Evolutionary conservation across 2,329 filamentous ascomycete species (phyloP), one percentile per base, ranked within the genome.

Genomic region (Phialophora tarda): DNA sequence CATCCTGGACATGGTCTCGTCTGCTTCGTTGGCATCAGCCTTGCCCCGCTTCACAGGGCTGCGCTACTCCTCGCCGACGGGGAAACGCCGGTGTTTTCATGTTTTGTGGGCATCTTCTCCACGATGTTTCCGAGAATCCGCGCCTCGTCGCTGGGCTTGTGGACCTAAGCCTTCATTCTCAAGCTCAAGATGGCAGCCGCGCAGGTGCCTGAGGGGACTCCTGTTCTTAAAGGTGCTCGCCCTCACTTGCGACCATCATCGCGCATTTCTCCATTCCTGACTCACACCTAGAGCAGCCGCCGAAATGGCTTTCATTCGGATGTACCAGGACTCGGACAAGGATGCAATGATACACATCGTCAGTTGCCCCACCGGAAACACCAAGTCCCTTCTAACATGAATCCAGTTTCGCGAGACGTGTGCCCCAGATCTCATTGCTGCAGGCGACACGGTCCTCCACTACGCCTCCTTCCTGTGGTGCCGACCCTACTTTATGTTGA

Each of bases 341-440:
- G 66, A 71, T 26, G 68, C 66, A 12, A 63, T 71, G 62, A 53
- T 71, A 4, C 70, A 69, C 47, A 68, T 71, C 50, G 70, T 71
- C 54, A 21, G 56, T 62, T 32, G 30, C 28, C 17, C 14, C 8
- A 21, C 32, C 17, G 3, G 28, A 14, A 26, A n/a, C 14, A 12
- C 3, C 12, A 50, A 7, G 23, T 23, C 8, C 14, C 23, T 12
- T n/a, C 57, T 62, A 32, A 63, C 26, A 10, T 5, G 11, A 5
- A 12, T 44, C n/a, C 57, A 72, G 69, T 72, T 72, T 34, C 62
- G 66, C 24, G 69, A 71, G 44, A 72, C 70, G 3, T 69, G 68
- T n/a, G 62, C 70, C 4, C 63, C 65, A 7, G 65, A 71, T 34
- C 57, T 71, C 5, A 60, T 63, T 38, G 60, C 55, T 12, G 64